Percentiles rank a stretch among this genome's conserved stretches.
Conservation (phyloP, 148 eudicot genomes). For the Vaccinium myrtillus region DNA sequence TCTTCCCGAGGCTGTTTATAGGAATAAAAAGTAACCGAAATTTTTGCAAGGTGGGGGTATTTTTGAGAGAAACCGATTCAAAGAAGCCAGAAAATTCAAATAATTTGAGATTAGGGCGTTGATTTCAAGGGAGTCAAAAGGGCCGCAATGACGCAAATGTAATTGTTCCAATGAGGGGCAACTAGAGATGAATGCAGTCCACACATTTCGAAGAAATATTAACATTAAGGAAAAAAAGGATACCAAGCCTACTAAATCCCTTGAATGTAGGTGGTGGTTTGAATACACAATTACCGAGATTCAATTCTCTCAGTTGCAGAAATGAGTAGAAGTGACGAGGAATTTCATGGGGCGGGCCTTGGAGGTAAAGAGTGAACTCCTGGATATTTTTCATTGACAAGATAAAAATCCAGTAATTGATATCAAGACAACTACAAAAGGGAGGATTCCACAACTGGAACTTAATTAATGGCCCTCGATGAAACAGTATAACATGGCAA, state of each 20-base stretch:
- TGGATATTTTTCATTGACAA: neutral
- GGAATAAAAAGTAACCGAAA: neutral
- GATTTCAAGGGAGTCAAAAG: constrained; percentile 9
- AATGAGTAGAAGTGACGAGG: neutral
- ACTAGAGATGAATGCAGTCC: constrained; percentile 6
- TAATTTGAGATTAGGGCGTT: neutral
- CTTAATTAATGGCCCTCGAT: constrained; percentile 12
- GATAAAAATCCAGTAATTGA: constrained; percentile 1
- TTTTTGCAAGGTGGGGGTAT: neutral
- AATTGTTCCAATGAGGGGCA: constrained; percentile 16
- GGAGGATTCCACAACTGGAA: neutral
- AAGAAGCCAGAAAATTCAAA: neutral
- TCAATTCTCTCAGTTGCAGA: neutral
- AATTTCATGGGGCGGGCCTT: neutral
- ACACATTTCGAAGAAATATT: neutral
- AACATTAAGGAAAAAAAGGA: neutral
- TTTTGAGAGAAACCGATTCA: neutral
- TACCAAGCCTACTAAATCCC: constrained; percentile 10
- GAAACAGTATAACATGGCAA: constrained; percentile 8
- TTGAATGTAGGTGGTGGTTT: neutral
- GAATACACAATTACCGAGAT: neutral
- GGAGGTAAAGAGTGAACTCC: neutral
- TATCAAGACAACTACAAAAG: neutral
- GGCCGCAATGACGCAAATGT: neutral
- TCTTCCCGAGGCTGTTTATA: neutral